Conservation (phyloP, 352 stramenopile species). For the Globisporangium solare region DNA sequence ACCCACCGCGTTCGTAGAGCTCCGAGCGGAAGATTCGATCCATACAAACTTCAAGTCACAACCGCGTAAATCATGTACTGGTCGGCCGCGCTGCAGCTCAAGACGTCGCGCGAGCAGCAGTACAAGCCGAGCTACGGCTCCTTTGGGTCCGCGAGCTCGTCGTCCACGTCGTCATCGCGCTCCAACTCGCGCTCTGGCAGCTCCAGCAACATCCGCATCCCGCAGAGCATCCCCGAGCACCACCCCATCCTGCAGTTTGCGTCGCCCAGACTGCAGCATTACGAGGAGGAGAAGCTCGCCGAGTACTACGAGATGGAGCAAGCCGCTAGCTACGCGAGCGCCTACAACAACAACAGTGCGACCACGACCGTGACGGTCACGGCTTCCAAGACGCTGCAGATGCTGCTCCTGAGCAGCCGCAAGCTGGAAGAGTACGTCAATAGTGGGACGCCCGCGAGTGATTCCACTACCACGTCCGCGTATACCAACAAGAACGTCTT, state of each 20-base stretch:
- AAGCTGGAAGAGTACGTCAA: conserved; percentile 14
- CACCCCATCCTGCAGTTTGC: conserved; percentile 59
- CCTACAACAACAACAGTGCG: conserved; percentile 1
- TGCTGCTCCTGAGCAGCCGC: conserved; percentile 12
- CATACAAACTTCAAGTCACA: conserved; percentile 1
- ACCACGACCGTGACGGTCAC: conserved; percentile 25
- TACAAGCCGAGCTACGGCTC: conserved; percentile 54
- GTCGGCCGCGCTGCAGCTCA: conserved; percentile 65
- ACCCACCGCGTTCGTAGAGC: neutral
- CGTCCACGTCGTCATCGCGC: conserved; percentile 6
- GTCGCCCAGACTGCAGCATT: conserved; percentile 27
- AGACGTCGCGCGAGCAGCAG: conserved; percentile 19
- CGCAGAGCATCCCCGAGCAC: conserved; percentile 74
- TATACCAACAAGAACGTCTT: conserved; percentile 2
- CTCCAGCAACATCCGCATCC: conserved; percentile 48
- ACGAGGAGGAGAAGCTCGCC: conserved; percentile 17
- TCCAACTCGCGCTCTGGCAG: conserved; percentile 18
- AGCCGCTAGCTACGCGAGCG: neutral
- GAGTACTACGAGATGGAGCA: conserved; percentile 17
- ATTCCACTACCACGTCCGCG: conserved; percentile 5
- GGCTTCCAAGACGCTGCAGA: conserved; percentile 10
- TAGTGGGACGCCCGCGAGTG: neutral
- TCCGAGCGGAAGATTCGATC: neutral
- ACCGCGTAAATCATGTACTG: conserved; percentile 50
- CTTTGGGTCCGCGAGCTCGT: conserved; percentile 19